A percentile compares a stretch with the other conserved stretches of the same genome.
phyloP scores from a whole-genome alignment of 176 grass and related monocot species.

The Triticum timopheevii region DNA sequence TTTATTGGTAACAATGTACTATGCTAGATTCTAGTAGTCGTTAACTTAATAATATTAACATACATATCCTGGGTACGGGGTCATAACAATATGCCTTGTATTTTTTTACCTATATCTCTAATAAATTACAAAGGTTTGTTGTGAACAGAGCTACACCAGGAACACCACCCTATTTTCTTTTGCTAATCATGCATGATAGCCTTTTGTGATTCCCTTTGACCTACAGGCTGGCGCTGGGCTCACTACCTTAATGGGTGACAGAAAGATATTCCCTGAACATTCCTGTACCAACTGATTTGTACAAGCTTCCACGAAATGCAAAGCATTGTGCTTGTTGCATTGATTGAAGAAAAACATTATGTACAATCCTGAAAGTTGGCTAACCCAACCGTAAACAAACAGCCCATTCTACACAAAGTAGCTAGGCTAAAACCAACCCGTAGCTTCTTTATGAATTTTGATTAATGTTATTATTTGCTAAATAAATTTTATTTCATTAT shows the following conservation, averaged over 20 bases:
- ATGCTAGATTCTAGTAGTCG: neutral
- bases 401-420: neutral
- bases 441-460: neutral
- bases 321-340: neutral
- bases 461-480: neutral
- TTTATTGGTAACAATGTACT: neutral
- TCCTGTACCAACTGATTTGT: neutral
- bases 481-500: neutral
- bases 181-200: neutral
- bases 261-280: neutral
- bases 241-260: neutral
- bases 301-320: neutral
- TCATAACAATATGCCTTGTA: neutral
- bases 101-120: neutral
- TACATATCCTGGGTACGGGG: neutral
- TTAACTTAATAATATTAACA: neutral
- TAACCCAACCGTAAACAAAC: neutral
- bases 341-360: neutral
- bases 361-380: neutral
- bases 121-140: slow-evolving; percentile 2
- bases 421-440: neutral
- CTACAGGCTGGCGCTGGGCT: neutral
- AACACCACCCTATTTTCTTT: neutral
- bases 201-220: slow-evolving; percentile 1
- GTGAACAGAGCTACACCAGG: neutral